These are phyloP conservation scores for Chlorophyllum brunneum DNA, from an alignment of 768 basidiomycete genomes.

Conservation along the genomic window DNA sequence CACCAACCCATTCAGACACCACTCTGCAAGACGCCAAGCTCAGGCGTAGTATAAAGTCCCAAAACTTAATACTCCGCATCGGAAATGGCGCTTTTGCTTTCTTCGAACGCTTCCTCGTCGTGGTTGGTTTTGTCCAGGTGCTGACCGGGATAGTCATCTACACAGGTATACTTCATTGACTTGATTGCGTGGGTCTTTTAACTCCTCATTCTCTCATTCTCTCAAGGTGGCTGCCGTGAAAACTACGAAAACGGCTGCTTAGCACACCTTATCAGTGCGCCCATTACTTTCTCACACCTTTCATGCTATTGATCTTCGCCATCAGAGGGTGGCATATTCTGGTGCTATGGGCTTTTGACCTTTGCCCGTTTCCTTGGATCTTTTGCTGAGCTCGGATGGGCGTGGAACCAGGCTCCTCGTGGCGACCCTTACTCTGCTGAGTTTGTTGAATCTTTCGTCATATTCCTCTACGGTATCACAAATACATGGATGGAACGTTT, in stretches of 20 bases:
- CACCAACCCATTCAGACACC: constrained; percentile 51
- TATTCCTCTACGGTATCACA: constrained; percentile 84
- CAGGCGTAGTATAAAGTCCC: constrained; percentile 12
- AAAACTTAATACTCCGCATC: constrained; percentile 34
- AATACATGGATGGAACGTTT: constrained; percentile 99
- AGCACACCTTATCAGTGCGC: constrained; percentile 88
- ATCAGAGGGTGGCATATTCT: constrained; percentile 90
- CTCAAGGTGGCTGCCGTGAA: constrained; percentile 70
- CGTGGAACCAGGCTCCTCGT: constrained; percentile 78
- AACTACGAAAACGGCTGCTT: constrained; percentile 79
- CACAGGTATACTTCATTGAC: constrained; percentile 43
- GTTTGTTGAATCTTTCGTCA: constrained; percentile 73
- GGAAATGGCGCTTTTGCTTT: constrained; percentile 47
- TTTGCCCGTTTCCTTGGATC: constrained; percentile 96
- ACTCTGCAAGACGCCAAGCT: constrained; percentile 44
- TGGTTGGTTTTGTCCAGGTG: constrained; percentile 65
- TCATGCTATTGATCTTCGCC: constrained; percentile 8
- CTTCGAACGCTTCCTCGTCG: constrained; percentile 59
- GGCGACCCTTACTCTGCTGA: constrained; percentile 58
- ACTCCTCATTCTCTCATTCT: constrained; percentile 11
- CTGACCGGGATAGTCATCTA: constrained; percentile 76
- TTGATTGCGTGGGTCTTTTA: background rate
- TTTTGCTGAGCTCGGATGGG: constrained; percentile 86
- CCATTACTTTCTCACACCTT: constrained; percentile 7
- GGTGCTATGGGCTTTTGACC: constrained; percentile 82